These are phyloP conservation scores for Eimeria tenella DNA, from an alignment of 169 alveolate species.

Conservation along the genomic window DNA sequence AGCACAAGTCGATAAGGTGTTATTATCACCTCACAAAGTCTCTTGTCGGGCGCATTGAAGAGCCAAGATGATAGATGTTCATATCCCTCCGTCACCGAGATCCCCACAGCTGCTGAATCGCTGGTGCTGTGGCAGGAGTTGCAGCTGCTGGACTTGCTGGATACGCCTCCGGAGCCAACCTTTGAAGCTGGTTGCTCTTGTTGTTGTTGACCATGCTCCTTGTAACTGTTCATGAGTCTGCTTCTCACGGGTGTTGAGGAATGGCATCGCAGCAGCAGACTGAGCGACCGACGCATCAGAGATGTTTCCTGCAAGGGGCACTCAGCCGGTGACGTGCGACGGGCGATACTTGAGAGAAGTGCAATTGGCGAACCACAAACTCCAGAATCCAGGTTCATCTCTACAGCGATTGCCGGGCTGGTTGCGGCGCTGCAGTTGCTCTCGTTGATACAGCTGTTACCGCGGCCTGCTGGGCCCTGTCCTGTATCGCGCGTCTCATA, in stretches of 20 bases:
- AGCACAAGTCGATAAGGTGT: constrained; percentile 69
- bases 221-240: neutral
- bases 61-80: constrained; percentile 57
- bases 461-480: neutral
- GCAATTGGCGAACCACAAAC: neutral
- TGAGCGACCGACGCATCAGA: neutral
- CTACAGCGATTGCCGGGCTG: neutral
- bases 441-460: neutral
- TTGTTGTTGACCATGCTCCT: neutral
- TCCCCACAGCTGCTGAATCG: constrained; percentile 9
- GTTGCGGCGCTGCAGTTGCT: neutral
- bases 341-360: constrained; percentile 43
- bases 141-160: neutral
- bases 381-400: no score
- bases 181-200: constrained; percentile 30
- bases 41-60: constrained; percentile 55
- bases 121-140: neutral
- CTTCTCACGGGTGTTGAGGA: neutral
- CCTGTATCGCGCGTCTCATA: neutral
- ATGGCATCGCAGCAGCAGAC: constrained; percentile 1
- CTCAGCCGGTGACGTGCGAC: neutral
- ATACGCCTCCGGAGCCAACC: neutral
- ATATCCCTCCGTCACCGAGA: constrained; percentile 56
- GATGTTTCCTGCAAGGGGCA: neutral
- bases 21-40: constrained; percentile 43